Conservation (phyloP, 345 rosid genomes). For the Gossypium longicalyx region DNA sequence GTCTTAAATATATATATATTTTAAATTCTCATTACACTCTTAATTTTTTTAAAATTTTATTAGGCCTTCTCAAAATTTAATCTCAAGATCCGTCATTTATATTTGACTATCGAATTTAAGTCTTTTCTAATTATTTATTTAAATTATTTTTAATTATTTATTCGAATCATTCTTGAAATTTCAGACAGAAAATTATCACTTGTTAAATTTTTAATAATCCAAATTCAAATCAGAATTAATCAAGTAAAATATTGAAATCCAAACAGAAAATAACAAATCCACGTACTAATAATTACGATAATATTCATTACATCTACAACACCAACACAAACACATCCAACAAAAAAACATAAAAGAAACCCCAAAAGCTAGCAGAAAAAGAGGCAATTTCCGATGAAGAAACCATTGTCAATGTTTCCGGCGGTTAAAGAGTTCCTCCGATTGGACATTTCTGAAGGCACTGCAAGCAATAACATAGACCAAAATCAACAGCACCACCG, state of each 20-base stretch:
- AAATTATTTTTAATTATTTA: no score
- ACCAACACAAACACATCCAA: not conserved
- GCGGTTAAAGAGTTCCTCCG: constrained; percentile 65
- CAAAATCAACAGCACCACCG: constrained; percentile 69
- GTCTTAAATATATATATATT: no score
- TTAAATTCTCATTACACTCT: no score
- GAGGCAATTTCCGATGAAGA: not conserved
- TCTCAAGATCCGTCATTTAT: no score
- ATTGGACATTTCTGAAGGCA: constrained; percentile 85
- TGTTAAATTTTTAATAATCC: no score
- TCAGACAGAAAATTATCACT: no score
- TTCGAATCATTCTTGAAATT: no score
- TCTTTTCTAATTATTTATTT: no score
- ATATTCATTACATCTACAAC: not conserved
- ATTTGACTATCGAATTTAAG: no score
- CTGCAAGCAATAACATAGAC: constrained; percentile 82
- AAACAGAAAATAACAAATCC: not conserved
- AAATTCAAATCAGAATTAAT: no score
- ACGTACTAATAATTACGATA: not conserved
- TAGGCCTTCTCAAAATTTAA: no score
- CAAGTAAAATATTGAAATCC: not conserved
- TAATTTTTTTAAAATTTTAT: no score
- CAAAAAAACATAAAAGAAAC: not conserved
- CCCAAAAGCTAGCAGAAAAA: not conserved
- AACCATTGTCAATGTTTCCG: constrained; percentile 35